Percentiles rank a stretch among this genome's conserved stretches.
phyloP scores from a whole-genome alignment of 495 filamentous ascomycete genomes.

The Antarctomyces pellizariae region DNA sequence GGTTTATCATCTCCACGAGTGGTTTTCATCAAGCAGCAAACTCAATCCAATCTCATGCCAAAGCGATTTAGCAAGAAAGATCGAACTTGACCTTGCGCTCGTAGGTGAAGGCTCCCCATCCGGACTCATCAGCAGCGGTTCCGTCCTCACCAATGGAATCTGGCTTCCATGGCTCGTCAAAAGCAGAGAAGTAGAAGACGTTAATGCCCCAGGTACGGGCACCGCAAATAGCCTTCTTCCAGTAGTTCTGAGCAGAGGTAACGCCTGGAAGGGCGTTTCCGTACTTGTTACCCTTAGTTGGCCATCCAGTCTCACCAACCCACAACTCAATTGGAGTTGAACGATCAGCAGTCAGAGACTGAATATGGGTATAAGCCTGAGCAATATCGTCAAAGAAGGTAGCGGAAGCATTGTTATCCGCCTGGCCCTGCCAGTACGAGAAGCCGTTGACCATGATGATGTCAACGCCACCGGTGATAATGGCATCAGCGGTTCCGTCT shows the following conservation, averaged over 20 bases:
- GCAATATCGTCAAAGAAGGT: constrained; percentile 56
- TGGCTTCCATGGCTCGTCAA: constrained; percentile 66
- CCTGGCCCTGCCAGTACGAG: constrained; percentile 58
- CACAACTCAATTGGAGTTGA: constrained; percentile 36
- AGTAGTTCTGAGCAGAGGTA: constrained; percentile 36
- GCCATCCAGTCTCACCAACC: constrained; percentile 50
- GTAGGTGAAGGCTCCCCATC: constrained; percentile 52
- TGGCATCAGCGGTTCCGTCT: constrained; percentile 46
- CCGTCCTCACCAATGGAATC: constrained; percentile 44
- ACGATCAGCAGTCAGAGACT: constrained; percentile 26
- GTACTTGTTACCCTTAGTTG: constrained; percentile 38
- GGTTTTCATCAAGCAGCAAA: too few relatives aligned
- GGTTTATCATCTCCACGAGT: too few relatives aligned
- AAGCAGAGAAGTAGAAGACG: constrained; percentile 70
- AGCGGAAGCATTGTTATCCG: constrained; percentile 33
- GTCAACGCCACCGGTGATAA: constrained; percentile 34
- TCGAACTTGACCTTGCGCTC: constrained; percentile 40
- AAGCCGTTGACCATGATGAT: constrained; percentile 65
- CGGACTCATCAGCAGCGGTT: constrained; percentile 38
- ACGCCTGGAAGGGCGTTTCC: constrained; percentile 37
- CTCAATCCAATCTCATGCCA: not conserved
- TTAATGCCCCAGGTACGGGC: constrained; percentile 51
- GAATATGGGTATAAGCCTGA: constrained; percentile 46
- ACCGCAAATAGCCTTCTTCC: constrained; percentile 41
- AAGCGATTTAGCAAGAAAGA: constrained; percentile 24